Evolutionary conservation across 2,329 filamentous ascomycete genomes (phyloP), one percentile per base, ranked within the genome.

Genomic region (Dactylellina drechsleri): DNA sequence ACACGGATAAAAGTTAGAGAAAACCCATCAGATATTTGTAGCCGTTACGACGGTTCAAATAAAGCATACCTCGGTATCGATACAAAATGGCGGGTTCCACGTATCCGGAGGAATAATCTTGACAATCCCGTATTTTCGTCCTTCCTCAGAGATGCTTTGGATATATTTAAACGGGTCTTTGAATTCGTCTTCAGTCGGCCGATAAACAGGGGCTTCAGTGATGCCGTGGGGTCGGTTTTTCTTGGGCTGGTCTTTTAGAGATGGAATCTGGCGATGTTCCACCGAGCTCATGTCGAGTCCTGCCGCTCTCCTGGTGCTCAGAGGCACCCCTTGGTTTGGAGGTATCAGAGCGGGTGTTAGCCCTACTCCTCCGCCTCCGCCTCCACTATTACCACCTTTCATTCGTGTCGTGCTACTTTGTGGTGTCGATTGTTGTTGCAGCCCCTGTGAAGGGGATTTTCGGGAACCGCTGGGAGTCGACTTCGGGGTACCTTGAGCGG

Each of bases 71-170:
- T 97, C 93, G 20, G 94, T 98, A 81, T 99, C 93, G 80, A 99
- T 96, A 50, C 93, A 93, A 82, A 99, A 98, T 15, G 92, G 87
- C 6, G 95, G 95, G 80, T 96, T 94, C 95, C 95, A 99, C 40
- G 87, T 89, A 77, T 95, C 92, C 0, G 95, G 95, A 4, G 95
- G 95, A 67, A 99, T 91, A 76, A 99, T 92, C 83, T 97, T 97
- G 86, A 93, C 93, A 64, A 99, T 91, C 59, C 95, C 95, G 82
- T 91, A 98, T 79, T 93, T 89, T 78, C 86, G 88, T 23, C 92
- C 95, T 81, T 97, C 93, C 0, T 92, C 89, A 0, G 90, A 86
- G 78, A 99, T 97, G 82, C 94, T 97, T 81, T 90, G 90, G 79
- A 99, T 93, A 80, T 97, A 99, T 79, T 91, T 91, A 80, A 97